Evolutionary conservation across 179 eudicot species (phyloP).

Genomic region (Dionaea muscipula): DNA sequence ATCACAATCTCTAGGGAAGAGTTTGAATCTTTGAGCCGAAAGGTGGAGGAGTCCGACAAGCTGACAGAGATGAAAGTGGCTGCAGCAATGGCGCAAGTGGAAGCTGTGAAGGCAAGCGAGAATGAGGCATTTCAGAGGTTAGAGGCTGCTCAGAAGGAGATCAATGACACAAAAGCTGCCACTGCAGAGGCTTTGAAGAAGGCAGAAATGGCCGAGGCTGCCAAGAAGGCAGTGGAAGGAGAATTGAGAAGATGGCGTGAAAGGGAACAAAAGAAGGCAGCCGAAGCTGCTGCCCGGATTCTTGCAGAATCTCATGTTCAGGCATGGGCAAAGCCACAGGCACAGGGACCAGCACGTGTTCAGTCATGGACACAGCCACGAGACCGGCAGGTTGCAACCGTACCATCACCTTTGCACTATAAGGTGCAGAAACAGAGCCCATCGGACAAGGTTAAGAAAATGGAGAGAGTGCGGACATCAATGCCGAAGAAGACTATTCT

Average conservation of each 20-base stretch:
- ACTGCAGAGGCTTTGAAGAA: conserved; percentile 59
- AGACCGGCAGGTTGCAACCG: conserved; percentile 8
- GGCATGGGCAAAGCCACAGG: conserved; percentile 7
- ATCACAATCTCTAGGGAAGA: conserved; percentile 74
- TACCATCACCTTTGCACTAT: conserved; percentile 41
- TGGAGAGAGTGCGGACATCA: conserved; percentile 39
- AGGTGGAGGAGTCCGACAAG: conserved; percentile 63
- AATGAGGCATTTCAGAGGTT: conserved; percentile 45
- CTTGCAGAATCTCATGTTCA: conserved; percentile 37
- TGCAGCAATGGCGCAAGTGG: conserved; percentile 81
- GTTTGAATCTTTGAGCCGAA: conserved; percentile 51
- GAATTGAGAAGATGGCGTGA: conserved; percentile 82
- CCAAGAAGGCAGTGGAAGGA: conserved; percentile 76
- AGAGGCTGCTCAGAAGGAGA: conserved; percentile 54
- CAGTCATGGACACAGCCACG: conserved; percentile 6
- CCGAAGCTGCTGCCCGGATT: conserved; percentile 60
- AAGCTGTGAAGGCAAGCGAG: conserved; percentile 71
- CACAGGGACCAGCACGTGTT: conserved; percentile 8
- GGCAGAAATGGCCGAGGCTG: conserved; percentile 78
- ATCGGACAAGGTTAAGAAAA: conserved; percentile 16
- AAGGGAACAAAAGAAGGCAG: conserved; percentile 78
- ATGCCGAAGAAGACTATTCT: conserved; percentile 40
- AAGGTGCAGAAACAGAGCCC: conserved; percentile 26
- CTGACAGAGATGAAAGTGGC: conserved; percentile 70
- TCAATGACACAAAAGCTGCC: conserved; percentile 38